Evolutionary conservation across 345 rosid species (phyloP), one percentile per base, ranked within the genome.

Genomic region (Aquilaria malaccensis): DNA sequence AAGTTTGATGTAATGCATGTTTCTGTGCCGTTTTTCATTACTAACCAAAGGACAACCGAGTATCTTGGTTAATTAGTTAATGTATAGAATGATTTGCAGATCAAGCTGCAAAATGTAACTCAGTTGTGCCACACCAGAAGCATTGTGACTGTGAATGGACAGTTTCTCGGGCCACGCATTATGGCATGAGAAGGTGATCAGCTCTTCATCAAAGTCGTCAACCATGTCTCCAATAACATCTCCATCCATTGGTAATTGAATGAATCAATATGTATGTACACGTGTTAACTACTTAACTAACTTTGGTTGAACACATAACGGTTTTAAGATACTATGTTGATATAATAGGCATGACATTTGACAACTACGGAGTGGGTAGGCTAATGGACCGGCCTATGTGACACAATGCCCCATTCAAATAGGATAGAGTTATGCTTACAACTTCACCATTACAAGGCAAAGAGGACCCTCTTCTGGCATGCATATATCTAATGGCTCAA

Each of bases 361-460:
- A 61, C 93, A 83, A 47, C 70, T 86, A 37, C 67, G 66, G 54
- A 74, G 69, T 9, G 89, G 85, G 33, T 86, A 89, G 85, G 85
- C 86, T 3, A 82, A 86, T 73, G 85, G 87, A 9, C 85, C 86
- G 2, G 74, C 84, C 33, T 81, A 83, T 53, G 54, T 84, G 45
- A 80, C 89, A 6, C 87, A 86, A 33, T 83, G 87, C 68, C 93
- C 89, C 4, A 83, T 86, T 54, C 93, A 76, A 67, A 79, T 75
- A 13, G 79, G 82, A 13, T 79, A 78, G 33, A 76, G 67, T 56
- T 86, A 73, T 58, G 77, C 73, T 9, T 79, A 80, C 74, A 84
- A 77, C 74, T 86, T 68, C 80, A 86, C 88, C 45, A 61, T 78
- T 56, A 58, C 58, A 43, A 85, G 84, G 13, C 87, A 83, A 60